Evolutionary conservation across 2,329 filamentous ascomycete genomes (phyloP).

Genomic region (Penicillium hesseltinei): DNA sequence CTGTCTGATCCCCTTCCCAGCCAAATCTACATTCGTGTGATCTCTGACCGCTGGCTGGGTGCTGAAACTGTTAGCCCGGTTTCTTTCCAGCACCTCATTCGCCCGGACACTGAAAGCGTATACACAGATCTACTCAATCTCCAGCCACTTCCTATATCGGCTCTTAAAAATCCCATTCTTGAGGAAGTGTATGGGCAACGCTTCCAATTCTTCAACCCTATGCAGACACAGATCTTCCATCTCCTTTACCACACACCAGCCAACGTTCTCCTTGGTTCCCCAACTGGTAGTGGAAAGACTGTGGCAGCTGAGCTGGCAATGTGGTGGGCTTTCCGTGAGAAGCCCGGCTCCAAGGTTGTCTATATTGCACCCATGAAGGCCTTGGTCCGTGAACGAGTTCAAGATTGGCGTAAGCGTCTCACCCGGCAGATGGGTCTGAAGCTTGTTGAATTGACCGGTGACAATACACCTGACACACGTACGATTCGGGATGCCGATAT

Average conservation of each 20-base stretch:
- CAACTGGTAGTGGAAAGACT: constrained; percentile 96
- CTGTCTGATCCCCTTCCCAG: constrained; percentile 87
- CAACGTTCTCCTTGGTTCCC: constrained; percentile 92
- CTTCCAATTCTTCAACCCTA: constrained; percentile 97
- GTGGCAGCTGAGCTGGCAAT: constrained; percentile 94
- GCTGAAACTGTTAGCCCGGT: constrained; percentile 94
- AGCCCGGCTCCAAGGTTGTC: constrained; percentile 92
- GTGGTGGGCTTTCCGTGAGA: constrained; percentile 98
- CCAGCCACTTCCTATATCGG: constrained; percentile 82
- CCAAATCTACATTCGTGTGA: constrained; percentile 91
- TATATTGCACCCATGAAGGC: constrained; percentile 99
- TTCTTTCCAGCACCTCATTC: constrained; percentile 95
- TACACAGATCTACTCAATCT: constrained; percentile 93
- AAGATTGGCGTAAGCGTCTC: constrained; percentile 86
- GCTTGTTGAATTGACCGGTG: constrained; percentile 91
- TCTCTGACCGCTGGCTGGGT: constrained; percentile 94
- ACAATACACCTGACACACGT: constrained; percentile 95
- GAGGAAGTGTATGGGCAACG: constrained; percentile 86
- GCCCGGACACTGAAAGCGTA: constrained; percentile 94
- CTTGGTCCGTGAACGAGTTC: constrained; percentile 89
- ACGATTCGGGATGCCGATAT: constrained; percentile 96
- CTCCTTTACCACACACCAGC: constrained; percentile 88
- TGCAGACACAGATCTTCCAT: constrained; percentile 99
- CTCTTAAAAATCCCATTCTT: constrained; percentile 79
- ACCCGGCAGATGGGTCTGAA: constrained; percentile 81